A percentile compares a stretch with the other conserved stretches of the same genome.
Evolutionary conservation across 768 basidiomycete species (phyloP).

Genomic region (Roridomyces roridus): DNA sequence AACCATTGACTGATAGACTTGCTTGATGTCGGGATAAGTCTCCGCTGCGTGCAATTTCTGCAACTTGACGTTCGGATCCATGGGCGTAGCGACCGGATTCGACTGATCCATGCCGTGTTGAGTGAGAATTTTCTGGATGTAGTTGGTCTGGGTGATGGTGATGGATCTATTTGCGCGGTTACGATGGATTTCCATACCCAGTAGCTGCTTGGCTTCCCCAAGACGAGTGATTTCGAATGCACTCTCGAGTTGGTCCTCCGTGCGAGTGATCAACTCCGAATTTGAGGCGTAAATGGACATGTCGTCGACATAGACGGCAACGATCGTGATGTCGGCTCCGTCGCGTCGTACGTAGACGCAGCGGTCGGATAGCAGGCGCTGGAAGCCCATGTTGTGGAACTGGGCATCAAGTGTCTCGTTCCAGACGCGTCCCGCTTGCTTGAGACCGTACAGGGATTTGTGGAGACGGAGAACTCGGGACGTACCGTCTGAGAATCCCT

Average conservation of each 20-base stretch:
- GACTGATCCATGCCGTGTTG: conserved; percentile 13
- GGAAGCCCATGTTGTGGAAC: conserved; percentile 28
- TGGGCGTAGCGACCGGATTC: conserved; percentile 18
- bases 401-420: conserved; percentile 26
- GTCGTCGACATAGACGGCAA: too few relatives aligned
- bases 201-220: conserved; percentile 19
- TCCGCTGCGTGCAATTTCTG: neutral
- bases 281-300: conserved; percentile 26
- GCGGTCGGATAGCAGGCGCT: conserved; percentile 16
- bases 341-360: conserved; percentile 19
- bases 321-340: neutral
- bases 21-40: conserved; percentile 4
- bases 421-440: conserved; percentile 40
- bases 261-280: neutral
- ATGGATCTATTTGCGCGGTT: conserved; percentile 5
- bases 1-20: conserved; percentile 30
- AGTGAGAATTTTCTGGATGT: conserved; percentile 20
- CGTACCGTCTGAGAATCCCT: conserved; percentile 28
- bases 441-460: conserved; percentile 40
- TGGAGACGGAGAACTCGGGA: conserved; percentile 8
- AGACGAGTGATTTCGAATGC: conserved; percentile 24
- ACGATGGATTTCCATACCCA: conserved; percentile 30
- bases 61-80: conserved; percentile 26
- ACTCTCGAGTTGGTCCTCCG: conserved; percentile 18
- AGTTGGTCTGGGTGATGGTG: conserved; percentile 23